A percentile compares a stretch with the other conserved stretches of the same genome.
These are phyloP conservation scores for Ramularia endophylla DNA, from an alignment of 2,329 filamentous ascomycete genomes.

Conservation along the genomic window DNA sequence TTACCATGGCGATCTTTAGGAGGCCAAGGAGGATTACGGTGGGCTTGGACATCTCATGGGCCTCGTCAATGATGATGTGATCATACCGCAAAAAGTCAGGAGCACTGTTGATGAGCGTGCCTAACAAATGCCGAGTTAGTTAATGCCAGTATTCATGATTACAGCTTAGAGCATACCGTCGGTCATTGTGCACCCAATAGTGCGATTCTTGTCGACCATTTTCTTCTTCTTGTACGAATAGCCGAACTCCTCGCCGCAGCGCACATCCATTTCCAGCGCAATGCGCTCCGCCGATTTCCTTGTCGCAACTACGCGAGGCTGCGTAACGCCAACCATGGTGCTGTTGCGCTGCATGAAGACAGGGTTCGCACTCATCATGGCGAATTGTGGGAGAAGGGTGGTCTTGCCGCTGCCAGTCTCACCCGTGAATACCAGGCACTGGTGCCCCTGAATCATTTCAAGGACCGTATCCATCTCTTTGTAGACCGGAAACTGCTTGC, in stretches of 20 bases:
- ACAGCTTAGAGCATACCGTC: conserved; percentile 97
- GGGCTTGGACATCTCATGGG: conserved; percentile 93
- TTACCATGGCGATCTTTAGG: conserved; percentile 78
- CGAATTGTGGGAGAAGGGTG: conserved; percentile 97
- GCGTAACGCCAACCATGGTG: conserved; percentile 95
- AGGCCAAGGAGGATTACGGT: conserved; percentile 98
- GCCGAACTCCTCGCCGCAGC: conserved; percentile 87
- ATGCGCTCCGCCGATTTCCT: conserved; percentile 99
- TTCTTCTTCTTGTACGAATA: conserved; percentile 99
- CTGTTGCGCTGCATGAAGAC: too few species aligned
- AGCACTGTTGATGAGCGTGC: too few species aligned
- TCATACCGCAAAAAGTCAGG: conserved; percentile 86
- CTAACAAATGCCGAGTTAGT: too few species aligned
- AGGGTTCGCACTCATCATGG: conserved; percentile 92
- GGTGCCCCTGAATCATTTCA: conserved; percentile 82
- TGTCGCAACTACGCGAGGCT: conserved; percentile 93
- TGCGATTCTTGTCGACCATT: conserved; percentile 81
- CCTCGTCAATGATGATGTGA: conserved; percentile 97
- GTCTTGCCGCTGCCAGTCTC: conserved; percentile 99
- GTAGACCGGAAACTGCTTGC: too few species aligned
- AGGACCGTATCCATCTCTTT: conserved; percentile 82
- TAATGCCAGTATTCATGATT: too few species aligned
- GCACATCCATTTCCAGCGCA: conserved; percentile 91
- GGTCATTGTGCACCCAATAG: conserved; percentile 98
- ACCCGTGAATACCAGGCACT: conserved; percentile 97